A percentile compares a stretch with the other conserved stretches of the same genome.
phyloP scores from a whole-genome alignment of 352 stramenopile species.

The Globisporangium spiculum region DNA sequence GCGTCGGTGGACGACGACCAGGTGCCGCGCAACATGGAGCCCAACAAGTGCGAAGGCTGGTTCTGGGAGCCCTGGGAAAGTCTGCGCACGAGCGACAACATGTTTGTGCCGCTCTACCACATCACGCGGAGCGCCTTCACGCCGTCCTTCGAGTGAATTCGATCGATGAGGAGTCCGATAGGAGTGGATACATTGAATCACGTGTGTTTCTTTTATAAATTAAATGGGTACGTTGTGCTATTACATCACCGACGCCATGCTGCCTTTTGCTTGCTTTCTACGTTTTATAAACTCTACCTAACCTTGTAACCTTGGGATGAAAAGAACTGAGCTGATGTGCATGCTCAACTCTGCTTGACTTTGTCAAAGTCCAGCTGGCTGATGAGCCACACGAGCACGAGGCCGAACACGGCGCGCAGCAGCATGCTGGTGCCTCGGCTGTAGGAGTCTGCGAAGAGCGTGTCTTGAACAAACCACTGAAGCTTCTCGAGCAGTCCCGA shows the following conservation, averaged over 20 bases:
- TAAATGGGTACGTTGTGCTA: background rate
- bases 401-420: constrained; percentile 29
- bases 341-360: background rate
- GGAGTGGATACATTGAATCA: background rate
- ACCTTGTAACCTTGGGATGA: background rate
- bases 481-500: constrained; percentile 9
- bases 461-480: constrained; percentile 31
- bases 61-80: constrained; percentile 56
- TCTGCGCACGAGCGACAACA: constrained; percentile 52
- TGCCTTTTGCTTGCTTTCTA: constrained; percentile 2
- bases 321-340: background rate
- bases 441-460: constrained; percentile 12
- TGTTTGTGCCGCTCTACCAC: constrained; percentile 75
- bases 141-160: constrained; percentile 18
- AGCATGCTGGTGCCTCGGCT: constrained; percentile 27
- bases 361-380: constrained; percentile 26
- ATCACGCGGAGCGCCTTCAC: constrained; percentile 60
- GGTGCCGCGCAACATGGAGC: constrained; percentile 72
- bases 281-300: background rate
- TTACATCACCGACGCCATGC: background rate
- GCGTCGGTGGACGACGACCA: constrained; percentile 48
- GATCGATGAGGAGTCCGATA: background rate
- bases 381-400: constrained; percentile 36
- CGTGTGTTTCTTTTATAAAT: constrained; percentile 1
- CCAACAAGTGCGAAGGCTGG: constrained; percentile 81